A percentile compares a stretch with the other conserved stretches of the same genome.
phyloP scores from a whole-genome alignment of 371 early-diverging fungal genomes.

The Syncephalastrum sp. region DNA sequence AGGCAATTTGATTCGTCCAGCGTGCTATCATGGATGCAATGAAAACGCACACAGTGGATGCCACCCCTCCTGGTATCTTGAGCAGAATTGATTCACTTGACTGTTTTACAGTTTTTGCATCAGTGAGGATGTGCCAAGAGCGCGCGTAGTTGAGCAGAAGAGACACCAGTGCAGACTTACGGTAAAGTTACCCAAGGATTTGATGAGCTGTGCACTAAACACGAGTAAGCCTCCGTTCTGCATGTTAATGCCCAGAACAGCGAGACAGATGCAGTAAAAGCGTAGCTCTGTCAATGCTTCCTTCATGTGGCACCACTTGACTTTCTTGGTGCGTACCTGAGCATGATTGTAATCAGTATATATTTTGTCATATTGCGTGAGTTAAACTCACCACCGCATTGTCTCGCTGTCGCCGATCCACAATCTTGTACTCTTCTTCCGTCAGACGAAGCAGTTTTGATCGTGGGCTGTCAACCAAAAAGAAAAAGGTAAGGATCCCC shows the following conservation, averaged over 20 bases:
- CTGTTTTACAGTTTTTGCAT: neutral
- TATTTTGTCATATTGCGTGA: too few species aligned
- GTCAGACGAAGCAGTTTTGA: conserved; percentile 23
- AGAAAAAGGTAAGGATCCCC: conserved; percentile 29
- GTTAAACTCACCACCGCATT: conserved; percentile 23
- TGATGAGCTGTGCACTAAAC: conserved; percentile 32
- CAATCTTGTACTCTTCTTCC: conserved; percentile 31
- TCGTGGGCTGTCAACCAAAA: conserved; percentile 28
- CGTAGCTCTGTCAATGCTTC: conserved; percentile 39
- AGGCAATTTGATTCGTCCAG: neutral
- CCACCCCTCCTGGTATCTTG: conserved; percentile 26
- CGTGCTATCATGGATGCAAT: conserved; percentile 4
- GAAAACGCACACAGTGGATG: conserved; percentile 14
- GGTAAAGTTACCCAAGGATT: conserved; percentile 31
- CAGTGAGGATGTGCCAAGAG: neutral
- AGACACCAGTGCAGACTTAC: conserved; percentile 17
- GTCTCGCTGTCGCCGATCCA: conserved; percentile 33
- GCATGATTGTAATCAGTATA: too few species aligned
- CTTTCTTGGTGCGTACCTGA: conserved; percentile 10
- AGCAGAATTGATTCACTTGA: conserved; percentile 29
- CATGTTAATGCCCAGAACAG: conserved; percentile 18
- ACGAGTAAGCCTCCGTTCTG: conserved; percentile 36
- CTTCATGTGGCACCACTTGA: conserved; percentile 24
- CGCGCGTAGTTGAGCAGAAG: neutral
- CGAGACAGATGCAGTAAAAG: conserved; percentile 21